These are phyloP conservation scores for Boletus mariae DNA, from an alignment of 1,284 basidiomycete genomes.

Conservation along the genomic window DNA sequence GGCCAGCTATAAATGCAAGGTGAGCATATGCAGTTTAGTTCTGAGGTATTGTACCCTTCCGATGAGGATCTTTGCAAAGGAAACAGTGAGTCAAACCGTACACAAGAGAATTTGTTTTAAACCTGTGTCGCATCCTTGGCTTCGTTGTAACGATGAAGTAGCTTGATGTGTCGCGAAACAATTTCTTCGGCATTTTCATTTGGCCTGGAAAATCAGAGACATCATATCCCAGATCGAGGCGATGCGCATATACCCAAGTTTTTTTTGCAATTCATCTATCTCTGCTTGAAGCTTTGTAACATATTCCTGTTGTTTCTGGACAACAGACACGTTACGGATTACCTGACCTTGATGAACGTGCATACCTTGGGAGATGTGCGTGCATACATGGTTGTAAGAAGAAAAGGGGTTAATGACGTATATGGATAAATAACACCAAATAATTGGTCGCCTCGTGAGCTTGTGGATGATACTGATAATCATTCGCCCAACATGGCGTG, in stretches of 20 bases:
- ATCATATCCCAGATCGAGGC: neutral
- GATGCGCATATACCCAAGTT: constrained; percentile 49
- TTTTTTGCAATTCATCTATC: constrained; percentile 46
- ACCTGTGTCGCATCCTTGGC: constrained; percentile 79
- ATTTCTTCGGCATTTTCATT: constrained; percentile 59
- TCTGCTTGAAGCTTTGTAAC: constrained; percentile 51
- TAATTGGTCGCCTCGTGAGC: neutral
- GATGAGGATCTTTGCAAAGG: constrained; percentile 30
- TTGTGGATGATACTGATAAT: neutral
- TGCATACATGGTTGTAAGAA: constrained; percentile 23
- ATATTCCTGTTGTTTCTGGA: constrained; percentile 55
- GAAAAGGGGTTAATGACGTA: constrained; percentile 6
- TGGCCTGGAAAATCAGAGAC: constrained; percentile 34
- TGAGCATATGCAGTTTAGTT: constrained; percentile 25
- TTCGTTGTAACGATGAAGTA: constrained; percentile 75
- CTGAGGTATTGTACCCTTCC: constrained; percentile 29
- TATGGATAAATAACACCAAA: constrained; percentile 14
- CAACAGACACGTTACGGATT: neutral
- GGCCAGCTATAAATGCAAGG: constrained; percentile 50
- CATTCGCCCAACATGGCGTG: constrained; percentile 63
- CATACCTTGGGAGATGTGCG: constrained; percentile 30
- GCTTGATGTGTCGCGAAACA: constrained; percentile 64
- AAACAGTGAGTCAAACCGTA: neutral
- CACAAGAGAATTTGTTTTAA: neutral
- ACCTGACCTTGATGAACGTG: neutral